Evolutionary conservation across 352 stramenopile species (phyloP).

Genomic region (Phytophthora hibernalis): DNA sequence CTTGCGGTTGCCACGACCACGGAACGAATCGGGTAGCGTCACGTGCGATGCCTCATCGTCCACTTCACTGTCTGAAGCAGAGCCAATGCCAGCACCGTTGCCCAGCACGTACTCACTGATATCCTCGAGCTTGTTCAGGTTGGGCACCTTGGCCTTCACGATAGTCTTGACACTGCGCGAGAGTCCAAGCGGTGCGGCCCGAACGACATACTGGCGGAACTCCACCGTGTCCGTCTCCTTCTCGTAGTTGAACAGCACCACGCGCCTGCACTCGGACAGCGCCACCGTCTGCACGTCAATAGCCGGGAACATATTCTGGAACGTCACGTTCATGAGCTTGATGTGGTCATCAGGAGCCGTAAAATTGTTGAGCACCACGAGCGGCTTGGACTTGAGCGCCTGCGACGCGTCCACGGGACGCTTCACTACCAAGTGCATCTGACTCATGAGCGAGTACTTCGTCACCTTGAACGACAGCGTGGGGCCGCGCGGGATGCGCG

Average conservation of each 20-base stretch:
- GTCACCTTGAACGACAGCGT: slow-evolving; percentile 95
- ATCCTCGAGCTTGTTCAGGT: slow-evolving; percentile 95
- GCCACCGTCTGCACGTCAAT: slow-evolving; percentile 98
- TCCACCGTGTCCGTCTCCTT: slow-evolving; percentile 94
- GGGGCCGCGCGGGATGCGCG: slow-evolving; percentile 92
- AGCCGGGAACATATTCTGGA: slow-evolving; percentile 99
- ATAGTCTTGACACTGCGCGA: slow-evolving; percentile 92
- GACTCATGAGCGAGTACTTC: slow-evolving; percentile 92
- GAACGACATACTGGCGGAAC: slow-evolving; percentile 98
- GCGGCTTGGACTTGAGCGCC: slow-evolving; percentile 91
- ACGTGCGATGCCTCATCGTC: slow-evolving; percentile 95
- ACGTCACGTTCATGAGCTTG: slow-evolving; percentile 97
- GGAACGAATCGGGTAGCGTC: slow-evolving; percentile 93
- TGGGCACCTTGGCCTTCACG: slow-evolving; percentile 93
- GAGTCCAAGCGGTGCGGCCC: slow-evolving; percentile 93
- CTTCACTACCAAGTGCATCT: slow-evolving; percentile 93
- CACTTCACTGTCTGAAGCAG: slow-evolving; percentile 94
- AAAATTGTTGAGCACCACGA: slow-evolving; percentile 99
- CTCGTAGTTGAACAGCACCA: slow-evolving; percentile 98
- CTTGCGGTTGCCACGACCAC: slow-evolving; percentile 92
- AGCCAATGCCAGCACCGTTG: slow-evolving; percentile 73
- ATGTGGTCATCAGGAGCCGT: slow-evolving; percentile 89
- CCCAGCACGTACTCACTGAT: slow-evolving; percentile 97
- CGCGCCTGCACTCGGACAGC: slow-evolving; percentile 94
- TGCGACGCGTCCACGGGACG: slow-evolving; percentile 90